Base-by-base conservation (phyloP, 2,329 filamentous ascomycete genomes). In the Pseudogymnoascus sp. region DNA sequence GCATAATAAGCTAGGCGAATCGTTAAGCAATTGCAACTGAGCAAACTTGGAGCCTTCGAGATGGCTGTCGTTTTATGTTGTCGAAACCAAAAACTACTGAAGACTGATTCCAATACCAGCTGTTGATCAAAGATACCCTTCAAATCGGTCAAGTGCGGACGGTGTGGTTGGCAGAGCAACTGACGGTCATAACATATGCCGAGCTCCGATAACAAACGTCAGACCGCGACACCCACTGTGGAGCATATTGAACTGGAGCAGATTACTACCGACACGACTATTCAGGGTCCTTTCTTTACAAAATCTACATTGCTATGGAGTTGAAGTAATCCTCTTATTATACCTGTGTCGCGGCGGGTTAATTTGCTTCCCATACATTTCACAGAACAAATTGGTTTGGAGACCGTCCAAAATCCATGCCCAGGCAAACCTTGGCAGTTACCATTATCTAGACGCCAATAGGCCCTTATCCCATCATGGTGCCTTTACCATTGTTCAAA, bases 401-500 rank as follows among this genome's bases (percentile, higher is more conserved):
- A 35, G 16, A 21, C n/a, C 28, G 50, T 2, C 25, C 11, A 33
- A 18, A 33, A 33, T 56, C 50, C 50, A 56, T n/a, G 50, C 50
- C 50, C 50, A 56, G 28, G 50, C 50, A 35, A 56, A 56, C 50
- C 50, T 56, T 56, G 50, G 50, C 50, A 56, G 28, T 21, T 33
- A 56, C 28, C 50, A 33, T 18, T 31, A 28, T 40, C 23, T 60
- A 60, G 59, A 31, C 59, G 59, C 38, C 59, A 40, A 23, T 62
- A 14, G 25, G 47, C 61, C 44, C 6, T 37, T 33, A 50, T 53
- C 28, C 56, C 67, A 69, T 65, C 62, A 88, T 88, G 85, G 85
- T 88, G 50, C 80, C 84, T 63, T 77, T 88, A 40, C 85, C 85
- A 18, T 77, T 88, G 16, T 88, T 88, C 75, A 88, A 88, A 76